Percentiles rank a stretch among this genome's conserved stretches.
Conservation (phyloP, 108 stramenopile genomes). For the Cyclotella sp. region DNA sequence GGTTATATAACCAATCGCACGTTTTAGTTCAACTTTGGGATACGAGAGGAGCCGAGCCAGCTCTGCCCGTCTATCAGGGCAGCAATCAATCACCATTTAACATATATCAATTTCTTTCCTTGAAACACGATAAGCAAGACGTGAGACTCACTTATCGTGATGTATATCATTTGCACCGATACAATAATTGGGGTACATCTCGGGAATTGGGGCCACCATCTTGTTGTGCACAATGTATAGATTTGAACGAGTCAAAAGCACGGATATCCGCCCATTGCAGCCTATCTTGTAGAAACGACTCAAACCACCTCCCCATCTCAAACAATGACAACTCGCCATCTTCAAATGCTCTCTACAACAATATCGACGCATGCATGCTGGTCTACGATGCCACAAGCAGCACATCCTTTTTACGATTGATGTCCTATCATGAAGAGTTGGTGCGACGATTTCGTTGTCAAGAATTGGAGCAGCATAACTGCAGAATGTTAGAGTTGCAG, state of each 20-base stretch:
- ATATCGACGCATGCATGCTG: conserved; percentile 73
- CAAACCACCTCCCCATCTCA: neutral
- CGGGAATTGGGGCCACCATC: neutral
- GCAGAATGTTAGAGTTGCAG: conserved; percentile 4
- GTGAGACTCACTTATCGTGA: neutral
- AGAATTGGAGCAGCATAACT: neutral
- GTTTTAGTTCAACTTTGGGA: conserved; percentile 75
- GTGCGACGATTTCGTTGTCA: conserved; percentile 50
- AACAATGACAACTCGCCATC: conserved; percentile 22
- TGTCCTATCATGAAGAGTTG: conserved; percentile 79
- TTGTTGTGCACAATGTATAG: no score
- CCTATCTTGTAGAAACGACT: neutral
- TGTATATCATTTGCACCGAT: conserved; percentile 15
- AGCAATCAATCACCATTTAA: conserved; percentile 15
- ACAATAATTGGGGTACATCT: conserved; percentile 33
- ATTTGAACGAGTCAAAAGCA: neutral
- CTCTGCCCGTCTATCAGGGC: conserved; percentile 15
- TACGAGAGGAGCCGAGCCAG: conserved; percentile 75
- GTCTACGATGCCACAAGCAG: conserved; percentile 83
- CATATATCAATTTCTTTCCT: conserved; percentile 41
- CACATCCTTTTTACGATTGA: conserved; percentile 75
- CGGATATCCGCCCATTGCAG: neutral
- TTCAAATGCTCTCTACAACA: conserved; percentile 64
- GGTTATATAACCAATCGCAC: conserved; percentile 6
- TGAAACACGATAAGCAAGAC: neutral